A percentile compares a stretch with the other conserved stretches of the same genome.
Conservation (phyloP, 1,139 yeast genomes). For the Kodamaea plutei region DNA sequence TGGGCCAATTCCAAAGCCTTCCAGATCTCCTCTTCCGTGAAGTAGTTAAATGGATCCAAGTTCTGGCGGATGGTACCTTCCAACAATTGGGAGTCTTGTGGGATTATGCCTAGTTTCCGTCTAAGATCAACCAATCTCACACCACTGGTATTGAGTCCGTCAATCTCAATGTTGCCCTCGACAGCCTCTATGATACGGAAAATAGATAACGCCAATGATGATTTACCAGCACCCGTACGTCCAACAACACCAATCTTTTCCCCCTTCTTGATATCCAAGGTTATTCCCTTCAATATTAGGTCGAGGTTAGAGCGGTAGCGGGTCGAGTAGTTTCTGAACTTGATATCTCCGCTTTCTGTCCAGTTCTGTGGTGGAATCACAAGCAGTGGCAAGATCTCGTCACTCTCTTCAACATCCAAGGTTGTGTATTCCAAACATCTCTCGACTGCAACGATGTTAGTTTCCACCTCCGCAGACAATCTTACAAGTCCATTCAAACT, state of each 20-base stretch:
- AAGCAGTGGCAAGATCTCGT: conserved; percentile 14
- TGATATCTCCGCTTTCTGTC: conserved; percentile 76
- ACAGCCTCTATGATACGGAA: conserved; percentile 81
- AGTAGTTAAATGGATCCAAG: conserved; percentile 53
- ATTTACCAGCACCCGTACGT: conserved; percentile 96
- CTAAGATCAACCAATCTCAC: conserved; percentile 50
- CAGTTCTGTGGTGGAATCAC: conserved; percentile 47
- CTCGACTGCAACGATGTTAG: conserved; percentile 73
- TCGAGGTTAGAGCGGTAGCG: conserved; percentile 84
- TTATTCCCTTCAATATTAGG: conserved; percentile 69
- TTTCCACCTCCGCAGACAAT: conserved; percentile 69
- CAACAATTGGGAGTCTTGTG: conserved; percentile 66
- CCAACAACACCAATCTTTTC: conserved; percentile 96
- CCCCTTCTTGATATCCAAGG: conserved; percentile 60
- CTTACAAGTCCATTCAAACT: conserved; percentile 60
- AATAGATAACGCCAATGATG: conserved; percentile 82
- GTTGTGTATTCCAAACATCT: conserved; percentile 68
- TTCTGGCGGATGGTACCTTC: conserved; percentile 60
- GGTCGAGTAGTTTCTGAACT: conserved; percentile 72
- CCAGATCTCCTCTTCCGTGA: conserved; percentile 54
- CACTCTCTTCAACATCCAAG: conserved; percentile 54
- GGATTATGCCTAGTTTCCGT: conserved; percentile 56
- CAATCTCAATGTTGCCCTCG: conserved; percentile 50
- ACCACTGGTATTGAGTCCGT: conserved; percentile 43
- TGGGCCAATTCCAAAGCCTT: conserved; percentile 50